These are phyloP conservation scores for Blastobotrys aristatus DNA, from an alignment of 1,139 yeast genomes.

Conservation along the genomic window DNA sequence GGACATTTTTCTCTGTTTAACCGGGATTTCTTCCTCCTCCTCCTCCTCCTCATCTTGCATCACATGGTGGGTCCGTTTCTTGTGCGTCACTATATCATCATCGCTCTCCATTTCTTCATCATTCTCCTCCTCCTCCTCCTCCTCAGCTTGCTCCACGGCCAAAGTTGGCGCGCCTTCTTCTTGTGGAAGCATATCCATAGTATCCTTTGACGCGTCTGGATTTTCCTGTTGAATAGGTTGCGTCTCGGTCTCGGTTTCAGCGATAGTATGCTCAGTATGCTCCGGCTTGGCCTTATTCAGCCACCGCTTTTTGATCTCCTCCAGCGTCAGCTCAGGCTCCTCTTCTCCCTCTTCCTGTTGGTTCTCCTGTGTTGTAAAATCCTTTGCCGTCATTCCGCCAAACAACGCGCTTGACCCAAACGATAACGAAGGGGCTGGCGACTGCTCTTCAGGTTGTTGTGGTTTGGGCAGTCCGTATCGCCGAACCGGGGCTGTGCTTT, in stretches of 20 bases:
- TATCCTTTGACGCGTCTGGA: conserved; percentile 2
- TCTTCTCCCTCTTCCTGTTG: conserved; percentile 1
- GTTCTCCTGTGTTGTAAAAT: not conserved
- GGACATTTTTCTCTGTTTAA: conserved; percentile 9
- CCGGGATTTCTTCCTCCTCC: not conserved
- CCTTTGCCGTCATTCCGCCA: conserved; percentile 9
- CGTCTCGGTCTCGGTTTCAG: no score
- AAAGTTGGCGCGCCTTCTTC: no score
- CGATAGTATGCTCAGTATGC: no score
- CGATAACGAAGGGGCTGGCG: not conserved
- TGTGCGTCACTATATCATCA: conserved; percentile 7
- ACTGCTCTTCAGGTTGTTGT: not conserved
- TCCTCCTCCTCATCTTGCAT: conserved; percentile 2
- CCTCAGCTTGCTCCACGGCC: not conserved
- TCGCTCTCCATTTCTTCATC: conserved; percentile 4
- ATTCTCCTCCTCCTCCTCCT: not conserved
- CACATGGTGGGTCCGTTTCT: conserved; percentile 3
- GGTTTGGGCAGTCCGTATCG: conserved; percentile 11
- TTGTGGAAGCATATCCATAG: conserved; percentile 3
- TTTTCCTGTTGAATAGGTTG: no score
- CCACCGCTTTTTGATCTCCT: conserved; percentile 7
- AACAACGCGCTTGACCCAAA: conserved; percentile 8
- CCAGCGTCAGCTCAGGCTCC: conserved; percentile 9
- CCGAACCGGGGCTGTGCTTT: conserved; percentile 1
- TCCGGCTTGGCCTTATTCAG: conserved; percentile 3